Percentiles rank a stretch among this genome's conserved stretches.
These are phyloP conservation scores for Ceratobasidium sp. DNA, from an alignment of 1,284 basidiomycete species.

Conservation along the genomic window DNA sequence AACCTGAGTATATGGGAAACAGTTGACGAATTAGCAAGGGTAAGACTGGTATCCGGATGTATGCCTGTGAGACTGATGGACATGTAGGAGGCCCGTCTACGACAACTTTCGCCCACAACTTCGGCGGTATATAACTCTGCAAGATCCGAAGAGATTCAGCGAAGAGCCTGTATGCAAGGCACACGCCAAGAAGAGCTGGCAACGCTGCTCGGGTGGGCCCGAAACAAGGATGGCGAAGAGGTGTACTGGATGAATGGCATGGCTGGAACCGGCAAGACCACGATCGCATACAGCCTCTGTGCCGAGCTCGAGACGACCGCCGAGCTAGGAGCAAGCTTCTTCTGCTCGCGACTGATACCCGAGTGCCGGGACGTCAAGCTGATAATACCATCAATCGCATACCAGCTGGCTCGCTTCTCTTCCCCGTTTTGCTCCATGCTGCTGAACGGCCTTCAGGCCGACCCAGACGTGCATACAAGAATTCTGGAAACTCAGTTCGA, in stretches of 20 bases:
- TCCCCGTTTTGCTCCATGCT: background rate
- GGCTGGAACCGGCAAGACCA: too few species aligned
- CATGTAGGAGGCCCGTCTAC: background rate
- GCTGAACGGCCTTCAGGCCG: background rate
- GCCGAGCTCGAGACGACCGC: too few species aligned
- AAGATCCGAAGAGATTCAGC: background rate
- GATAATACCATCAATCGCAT: too few species aligned
- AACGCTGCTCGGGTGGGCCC: background rate
- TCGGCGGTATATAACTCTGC: background rate
- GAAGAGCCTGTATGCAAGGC: background rate
- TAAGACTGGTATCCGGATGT: background rate
- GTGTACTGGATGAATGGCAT: too few species aligned
- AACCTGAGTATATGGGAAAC: background rate
- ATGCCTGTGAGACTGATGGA: too few species aligned
- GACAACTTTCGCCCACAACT: too few species aligned
- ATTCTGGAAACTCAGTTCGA: background rate
- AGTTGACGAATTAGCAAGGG: background rate
- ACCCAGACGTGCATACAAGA: background rate
- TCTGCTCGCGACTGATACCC: too few species aligned
- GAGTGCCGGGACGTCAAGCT: too few species aligned
- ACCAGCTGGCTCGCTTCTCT: background rate
- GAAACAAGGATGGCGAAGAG: background rate
- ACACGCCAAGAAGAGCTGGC: background rate
- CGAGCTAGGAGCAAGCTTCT: too few species aligned
- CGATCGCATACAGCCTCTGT: too few species aligned